Evolutionary conservation across 2,329 filamentous ascomycete species (phyloP).

Genomic region (Salinomyces thailandicus): DNA sequence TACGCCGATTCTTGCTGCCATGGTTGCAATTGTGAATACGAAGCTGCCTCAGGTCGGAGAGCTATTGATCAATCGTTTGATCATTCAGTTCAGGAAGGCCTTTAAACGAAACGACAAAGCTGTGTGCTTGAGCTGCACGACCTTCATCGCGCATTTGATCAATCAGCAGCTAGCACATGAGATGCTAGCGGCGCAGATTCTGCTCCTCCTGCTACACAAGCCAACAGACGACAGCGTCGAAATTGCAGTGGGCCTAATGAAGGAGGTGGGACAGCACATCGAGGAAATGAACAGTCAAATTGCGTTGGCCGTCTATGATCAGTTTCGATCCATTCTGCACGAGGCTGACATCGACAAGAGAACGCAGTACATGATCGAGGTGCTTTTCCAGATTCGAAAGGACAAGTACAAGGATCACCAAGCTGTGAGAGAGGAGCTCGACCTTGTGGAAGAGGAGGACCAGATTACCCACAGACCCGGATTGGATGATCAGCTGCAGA

Average conservation of each 20-base stretch:
- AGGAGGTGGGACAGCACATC: slow-evolving; percentile 85
- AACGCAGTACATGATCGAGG: slow-evolving; percentile 99
- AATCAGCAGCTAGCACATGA: slow-evolving; percentile 96
- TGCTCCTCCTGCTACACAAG: slow-evolving; percentile 84
- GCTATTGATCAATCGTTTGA: slow-evolving; percentile 69
- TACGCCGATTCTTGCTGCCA: slow-evolving; percentile 89
- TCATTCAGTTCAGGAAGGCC: slow-evolving; percentile 89
- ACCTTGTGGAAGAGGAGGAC: slow-evolving; percentile 93
- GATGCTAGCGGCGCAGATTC: slow-evolving; percentile 82
- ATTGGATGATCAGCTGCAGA: slow-evolving; percentile 72
- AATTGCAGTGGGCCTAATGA: slow-evolving; percentile 86
- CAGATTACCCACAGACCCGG: slow-evolving; percentile 85
- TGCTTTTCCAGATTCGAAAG: slow-evolving; percentile 90
- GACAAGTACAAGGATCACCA: slow-evolving; percentile 95
- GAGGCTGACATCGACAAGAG: slow-evolving; percentile 96
- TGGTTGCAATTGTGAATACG: slow-evolving; percentile 94
- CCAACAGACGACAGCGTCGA: slow-evolving; percentile 96
- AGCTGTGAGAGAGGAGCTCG: slow-evolving; percentile 80
- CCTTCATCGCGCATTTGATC: slow-evolving; percentile 87
- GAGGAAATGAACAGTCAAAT: slow-evolving; percentile 92
- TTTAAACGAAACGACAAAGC: slow-evolving; percentile 96
- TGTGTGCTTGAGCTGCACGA: slow-evolving; percentile 84
- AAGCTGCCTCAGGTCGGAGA: slow-evolving; percentile 94
- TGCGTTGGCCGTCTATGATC: slow-evolving; percentile 83
- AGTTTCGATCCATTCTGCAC: slow-evolving; percentile 89